Base-by-base conservation (phyloP, 2,329 filamentous ascomycete genomes). In the Ophiostoma populinum region DNA sequence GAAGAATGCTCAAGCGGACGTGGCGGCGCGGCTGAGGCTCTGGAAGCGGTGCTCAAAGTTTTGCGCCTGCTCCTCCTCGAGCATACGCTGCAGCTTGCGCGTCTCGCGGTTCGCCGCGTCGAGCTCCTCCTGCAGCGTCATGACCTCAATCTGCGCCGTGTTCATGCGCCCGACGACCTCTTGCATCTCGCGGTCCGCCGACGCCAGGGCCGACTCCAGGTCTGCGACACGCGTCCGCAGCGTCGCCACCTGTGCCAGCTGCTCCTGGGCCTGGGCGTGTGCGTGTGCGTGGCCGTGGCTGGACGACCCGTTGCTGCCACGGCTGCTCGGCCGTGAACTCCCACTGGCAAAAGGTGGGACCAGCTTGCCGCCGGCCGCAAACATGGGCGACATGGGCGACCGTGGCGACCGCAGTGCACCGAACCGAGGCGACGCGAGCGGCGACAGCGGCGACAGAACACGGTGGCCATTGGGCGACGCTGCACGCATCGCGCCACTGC, bases 121-220 rank as follows among this genome's bases (percentile, higher is more conserved):
- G 46, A 72, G 66, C 55, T 79, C 70, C 45, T 72, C 70, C 54
- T 86, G 80, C 39, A 92, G 62, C 50, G 81, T 70, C 49, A 80
- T 71, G 38, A 90, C 81, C 56, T 86, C 79, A 46, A 86, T 80
- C 58, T 90, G 81, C 8, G 80, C 80, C 46, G 65, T 63, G 55
- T 82, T 87, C 75, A 92, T 87, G 43, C 78, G 67, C 40, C 75
- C 65, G 7, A 92, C 79, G 7, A 90, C 81, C 53, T 82, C 75
- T 50, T 82, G 73, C 79, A 90, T 87, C 56, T 87, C 80, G 33
- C 61, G 60, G 48, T 90, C 82, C 12, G 82, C 79, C 43, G 82
- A 70, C 5, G 67, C 57, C 10, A 92, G 63, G 12, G 86, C 78
- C 47, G 72, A 75, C 60, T 98, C 90, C 3, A 98, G 70, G 56